A percentile compares a stretch with the other conserved stretches of the same genome.
Conservation (phyloP, 805 yeast genomes). For the Metschnikowia shivogae region DNA sequence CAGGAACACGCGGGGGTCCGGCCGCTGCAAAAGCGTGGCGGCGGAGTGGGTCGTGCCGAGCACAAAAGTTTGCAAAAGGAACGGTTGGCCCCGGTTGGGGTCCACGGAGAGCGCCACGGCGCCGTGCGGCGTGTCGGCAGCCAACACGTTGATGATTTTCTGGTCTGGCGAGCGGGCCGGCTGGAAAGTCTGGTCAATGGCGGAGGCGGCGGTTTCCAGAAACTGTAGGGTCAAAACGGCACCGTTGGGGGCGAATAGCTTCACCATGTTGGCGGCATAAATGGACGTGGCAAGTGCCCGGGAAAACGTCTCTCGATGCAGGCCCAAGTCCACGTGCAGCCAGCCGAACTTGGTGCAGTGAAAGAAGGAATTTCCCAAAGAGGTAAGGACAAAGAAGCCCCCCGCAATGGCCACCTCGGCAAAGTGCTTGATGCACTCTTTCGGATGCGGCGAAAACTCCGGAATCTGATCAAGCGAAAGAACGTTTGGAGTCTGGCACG, state of each 20-base stretch:
- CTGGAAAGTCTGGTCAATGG: background rate
- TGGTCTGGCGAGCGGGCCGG: conserved; percentile 17
- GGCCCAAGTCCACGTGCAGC: conserved; percentile 5
- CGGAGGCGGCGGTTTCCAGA: conserved; percentile 3
- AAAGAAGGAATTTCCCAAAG: conserved; percentile 49
- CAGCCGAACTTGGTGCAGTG: conserved; percentile 5
- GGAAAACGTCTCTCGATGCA: background rate
- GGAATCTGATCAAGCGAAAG: conserved; percentile 6
- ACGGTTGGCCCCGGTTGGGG: conserved; percentile 59
- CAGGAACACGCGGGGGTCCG: conserved; percentile 8
- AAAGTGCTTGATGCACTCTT: conserved; percentile 61
- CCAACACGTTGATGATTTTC: conserved; percentile 50
- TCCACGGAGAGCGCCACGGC: conserved; percentile 47
- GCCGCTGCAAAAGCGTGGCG: conserved; percentile 27
- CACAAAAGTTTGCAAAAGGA: conserved; percentile 39
- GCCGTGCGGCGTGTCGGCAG: conserved; percentile 12
- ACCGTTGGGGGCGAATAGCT: conserved; percentile 34
- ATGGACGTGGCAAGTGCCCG: conserved; percentile 36
- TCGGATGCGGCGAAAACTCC: conserved; percentile 23
- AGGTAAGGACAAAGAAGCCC: conserved; percentile 49
- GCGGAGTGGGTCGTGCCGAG: conserved; percentile 2
- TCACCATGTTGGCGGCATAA: conserved; percentile 25
- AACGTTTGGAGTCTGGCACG: background rate
- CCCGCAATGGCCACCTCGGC: conserved; percentile 43
- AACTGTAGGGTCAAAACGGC: conserved; percentile 42